Base-by-base conservation (phyloP, 2,329 filamentous ascomycete genomes). In the Aphanocladium album region DNA sequence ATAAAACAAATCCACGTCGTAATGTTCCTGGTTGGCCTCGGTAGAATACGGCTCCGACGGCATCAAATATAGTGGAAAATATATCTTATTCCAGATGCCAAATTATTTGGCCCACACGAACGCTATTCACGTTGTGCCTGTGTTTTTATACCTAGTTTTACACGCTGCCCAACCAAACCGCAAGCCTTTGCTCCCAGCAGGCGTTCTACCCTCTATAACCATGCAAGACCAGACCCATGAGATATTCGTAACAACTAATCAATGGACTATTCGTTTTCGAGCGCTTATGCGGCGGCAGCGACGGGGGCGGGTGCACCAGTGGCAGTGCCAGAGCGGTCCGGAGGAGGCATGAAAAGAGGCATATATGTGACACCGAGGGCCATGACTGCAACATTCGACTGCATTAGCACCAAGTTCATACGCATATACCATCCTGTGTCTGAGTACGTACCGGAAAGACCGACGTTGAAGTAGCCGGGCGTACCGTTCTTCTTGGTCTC, bases 381-480 rank as follows among this genome's bases (percentile, higher is more conserved):
- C 81, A 88, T 83, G 62, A 85, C 85, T 60, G 37, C 30, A 35
- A 25, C 30, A 30, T 30, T 30, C 33, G 19, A 35, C 19, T 37
- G 27, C 9, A 60, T 65, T 39, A 71, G 67, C 41, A 52, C 16
- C 41, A 16, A 5, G 7, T n/a, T 25, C 2, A 27, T 43, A 2
- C 12, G 14, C 16, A 17, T 39, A 39, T 39, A 17, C 33, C 33
- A 39, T 39, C n/a, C n/a, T n/a, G n/a, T n/a, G n/a, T 39, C 9
- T 11, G 12, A 16, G 14, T 3, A 83, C 87, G 69, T 80, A 91
- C 89, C 70, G 21, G 90, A 86, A 89, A 96, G 95, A 74, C 87
- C 83, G 60, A 95, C 86, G 60, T 86, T 87, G 75, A 95, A 88
- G 68, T 80, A 80, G 17, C 80, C 76, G 2, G 93, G 91, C 5